Evolutionary conservation across 225 moss, liverwort and hornwort genomes (phyloP).

Genomic region (Sphagnum tenellum): DNA sequence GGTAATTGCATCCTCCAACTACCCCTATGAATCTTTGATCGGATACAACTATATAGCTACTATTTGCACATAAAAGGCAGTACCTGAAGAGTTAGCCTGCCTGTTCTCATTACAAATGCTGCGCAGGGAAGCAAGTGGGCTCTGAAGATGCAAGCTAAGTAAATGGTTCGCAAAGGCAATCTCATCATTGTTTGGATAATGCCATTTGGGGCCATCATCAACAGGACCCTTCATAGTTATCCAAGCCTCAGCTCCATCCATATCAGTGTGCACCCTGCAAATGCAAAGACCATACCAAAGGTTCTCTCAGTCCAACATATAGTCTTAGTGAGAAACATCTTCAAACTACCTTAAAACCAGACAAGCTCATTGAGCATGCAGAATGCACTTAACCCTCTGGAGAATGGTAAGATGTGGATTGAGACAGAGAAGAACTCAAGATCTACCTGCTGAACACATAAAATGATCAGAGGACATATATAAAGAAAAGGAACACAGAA

Average conservation of each 20-base stretch:
- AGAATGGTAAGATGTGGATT: too few species aligned
- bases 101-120: conserved; percentile 44
- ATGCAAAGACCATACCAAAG: background rate
- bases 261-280: conserved; percentile 56
- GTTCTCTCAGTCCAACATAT: too few species aligned
- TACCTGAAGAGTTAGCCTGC: conserved; percentile 39
- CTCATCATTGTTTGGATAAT: conserved; percentile 62
- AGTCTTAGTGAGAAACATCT: too few species aligned
- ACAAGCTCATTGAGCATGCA: background rate
- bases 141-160: conserved; percentile 70
- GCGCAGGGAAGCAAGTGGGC: conserved; percentile 63
- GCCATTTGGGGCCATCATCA: conserved; percentile 47
- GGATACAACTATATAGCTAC: too few species aligned
- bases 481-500: background rate
- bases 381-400: background rate
- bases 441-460: too few species aligned
- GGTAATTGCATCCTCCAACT: too few species aligned
- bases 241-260: conserved; percentile 85
- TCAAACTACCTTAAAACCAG: too few species aligned
- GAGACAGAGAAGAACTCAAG: too few species aligned
- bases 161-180: conserved; percentile 70
- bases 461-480: background rate
- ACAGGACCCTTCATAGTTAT: conserved; percentile 55
- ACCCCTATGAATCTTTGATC: too few species aligned
- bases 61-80: conserved; percentile 1